phyloP scores from a whole-genome alignment of 2,329 filamentous ascomycete species.

The Gnomoniopsis sp. region DNA sequence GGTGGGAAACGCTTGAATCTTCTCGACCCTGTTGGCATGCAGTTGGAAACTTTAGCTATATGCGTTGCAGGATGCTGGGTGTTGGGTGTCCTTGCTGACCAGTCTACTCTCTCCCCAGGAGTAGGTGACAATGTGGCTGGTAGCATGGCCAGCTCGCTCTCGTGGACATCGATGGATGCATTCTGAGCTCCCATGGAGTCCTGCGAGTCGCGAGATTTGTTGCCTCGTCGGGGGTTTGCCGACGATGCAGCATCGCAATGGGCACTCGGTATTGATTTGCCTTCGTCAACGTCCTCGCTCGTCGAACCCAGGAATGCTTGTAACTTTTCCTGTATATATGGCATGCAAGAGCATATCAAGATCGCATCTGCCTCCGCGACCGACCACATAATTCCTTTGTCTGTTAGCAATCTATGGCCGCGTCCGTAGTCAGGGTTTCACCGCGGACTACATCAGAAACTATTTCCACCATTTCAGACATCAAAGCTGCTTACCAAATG shows the following conservation, averaged over 20 bases:
- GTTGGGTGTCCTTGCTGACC: background rate
- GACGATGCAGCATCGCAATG: background rate
- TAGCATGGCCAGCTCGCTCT: background rate
- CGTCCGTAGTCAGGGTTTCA: too few species aligned
- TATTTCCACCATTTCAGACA: background rate
- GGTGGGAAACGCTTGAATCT: conserved; percentile 1
- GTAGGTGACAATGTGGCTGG: background rate
- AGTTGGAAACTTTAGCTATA: background rate
- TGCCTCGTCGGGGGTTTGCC: background rate
- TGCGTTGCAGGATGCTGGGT: background rate
- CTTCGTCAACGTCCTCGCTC: background rate
- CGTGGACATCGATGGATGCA: background rate
- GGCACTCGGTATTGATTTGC: background rate
- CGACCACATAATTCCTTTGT: background rate
- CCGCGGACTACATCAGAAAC: background rate
- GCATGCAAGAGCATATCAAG: conserved; percentile 1
- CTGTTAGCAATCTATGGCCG: background rate
- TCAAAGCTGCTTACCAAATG: background rate
- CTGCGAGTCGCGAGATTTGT: background rate
- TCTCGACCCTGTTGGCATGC: background rate
- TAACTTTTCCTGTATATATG: background rate
- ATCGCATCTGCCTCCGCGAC: conserved; percentile 4
- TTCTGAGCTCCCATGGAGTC: background rate
- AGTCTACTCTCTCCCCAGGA: conserved; percentile 1
- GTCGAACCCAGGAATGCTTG: background rate